Conservation (phyloP, 164 flowering plant species). For the Amborella trichopoda region DNA sequence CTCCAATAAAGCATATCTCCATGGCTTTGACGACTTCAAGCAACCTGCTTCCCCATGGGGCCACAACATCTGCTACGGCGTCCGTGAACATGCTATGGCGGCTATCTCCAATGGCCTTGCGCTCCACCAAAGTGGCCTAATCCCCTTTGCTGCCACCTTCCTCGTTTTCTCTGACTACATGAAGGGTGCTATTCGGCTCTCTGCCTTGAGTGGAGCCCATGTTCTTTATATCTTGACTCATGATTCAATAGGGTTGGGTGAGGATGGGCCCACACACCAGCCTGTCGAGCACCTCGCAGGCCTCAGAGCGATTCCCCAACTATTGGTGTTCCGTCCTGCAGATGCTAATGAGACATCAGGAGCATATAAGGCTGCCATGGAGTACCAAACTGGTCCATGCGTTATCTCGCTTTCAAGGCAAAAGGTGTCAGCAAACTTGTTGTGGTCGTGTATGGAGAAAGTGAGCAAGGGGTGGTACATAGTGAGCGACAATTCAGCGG, state of each 20-base stretch:
- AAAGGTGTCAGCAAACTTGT: conserved; percentile 47
- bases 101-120: conserved; percentile 92
- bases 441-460: conserved; percentile 27
- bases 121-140: conserved; percentile 71
- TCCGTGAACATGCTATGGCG: conserved; percentile 94
- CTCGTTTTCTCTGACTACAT: conserved; percentile 98
- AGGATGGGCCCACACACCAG: conserved; percentile 99
- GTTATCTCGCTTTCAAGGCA: conserved; percentile 88
- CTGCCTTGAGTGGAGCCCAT: conserved; percentile 73
- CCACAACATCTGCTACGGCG: conserved; percentile 84
- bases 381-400: conserved; percentile 73
- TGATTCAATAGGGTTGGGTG: conserved; percentile 96
- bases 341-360: conserved; percentile 98
- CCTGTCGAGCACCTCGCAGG: conserved; percentile 98
- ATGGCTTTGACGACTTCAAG: conserved; percentile 5
- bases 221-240: conserved; percentile 98
- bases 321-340: conserved; percentile 93
- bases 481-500: conserved; percentile 32
- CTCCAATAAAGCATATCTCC: conserved; percentile 14
- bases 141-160: conserved; percentile 97
- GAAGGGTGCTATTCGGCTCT: conserved; percentile 89
- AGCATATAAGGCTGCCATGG: conserved; percentile 79
- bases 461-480: conserved; percentile 48
- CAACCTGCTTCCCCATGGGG: conserved; percentile 55
- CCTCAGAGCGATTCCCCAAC: conserved; percentile 96